Percentiles rank a stretch among this genome's conserved stretches.
phyloP scores from a whole-genome alignment of 768 basidiomycete species.

The Serendipita sp. region DNA sequence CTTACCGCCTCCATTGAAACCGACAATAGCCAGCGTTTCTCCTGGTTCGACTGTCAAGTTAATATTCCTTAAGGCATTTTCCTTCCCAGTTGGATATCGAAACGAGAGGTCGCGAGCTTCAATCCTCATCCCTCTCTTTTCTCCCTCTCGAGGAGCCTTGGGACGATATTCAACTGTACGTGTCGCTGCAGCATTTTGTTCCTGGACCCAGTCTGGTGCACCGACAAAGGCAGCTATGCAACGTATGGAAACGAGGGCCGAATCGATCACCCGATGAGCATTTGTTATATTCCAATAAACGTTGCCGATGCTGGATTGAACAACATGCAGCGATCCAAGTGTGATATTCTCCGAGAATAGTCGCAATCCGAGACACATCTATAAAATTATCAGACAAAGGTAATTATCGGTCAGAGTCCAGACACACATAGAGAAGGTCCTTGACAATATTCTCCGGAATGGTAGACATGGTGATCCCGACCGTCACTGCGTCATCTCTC shows the following conservation, averaged over 20 bases:
- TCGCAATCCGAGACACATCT: background rate
- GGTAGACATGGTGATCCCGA: background rate
- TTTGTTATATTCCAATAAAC: background rate
- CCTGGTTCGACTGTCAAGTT: constrained; percentile 19
- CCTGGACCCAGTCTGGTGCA: background rate
- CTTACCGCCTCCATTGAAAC: constrained; percentile 7
- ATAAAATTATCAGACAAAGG: background rate
- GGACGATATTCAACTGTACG: background rate
- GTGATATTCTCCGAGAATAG: constrained; percentile 2
- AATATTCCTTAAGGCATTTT: constrained; percentile 17
- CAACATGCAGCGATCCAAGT: background rate
- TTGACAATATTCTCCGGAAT: constrained; percentile 5
- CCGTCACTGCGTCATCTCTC: constrained; percentile 7
- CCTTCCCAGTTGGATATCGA: constrained; percentile 17
- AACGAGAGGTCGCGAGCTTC: constrained; percentile 17
- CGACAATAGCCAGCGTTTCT: constrained; percentile 20
- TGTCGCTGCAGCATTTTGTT: background rate
- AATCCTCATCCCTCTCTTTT: constrained; percentile 18
- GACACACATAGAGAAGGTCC: background rate
- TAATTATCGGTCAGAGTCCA: too few species aligned
- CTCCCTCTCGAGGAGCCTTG: background rate
- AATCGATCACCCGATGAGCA: background rate
- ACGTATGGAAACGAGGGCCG: background rate
- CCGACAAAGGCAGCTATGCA: background rate
- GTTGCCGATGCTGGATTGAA: constrained; percentile 7